These are phyloP conservation scores for Raffaelea albimanens DNA, from an alignment of 2,329 filamentous ascomycete genomes.

Conservation along the genomic window DNA sequence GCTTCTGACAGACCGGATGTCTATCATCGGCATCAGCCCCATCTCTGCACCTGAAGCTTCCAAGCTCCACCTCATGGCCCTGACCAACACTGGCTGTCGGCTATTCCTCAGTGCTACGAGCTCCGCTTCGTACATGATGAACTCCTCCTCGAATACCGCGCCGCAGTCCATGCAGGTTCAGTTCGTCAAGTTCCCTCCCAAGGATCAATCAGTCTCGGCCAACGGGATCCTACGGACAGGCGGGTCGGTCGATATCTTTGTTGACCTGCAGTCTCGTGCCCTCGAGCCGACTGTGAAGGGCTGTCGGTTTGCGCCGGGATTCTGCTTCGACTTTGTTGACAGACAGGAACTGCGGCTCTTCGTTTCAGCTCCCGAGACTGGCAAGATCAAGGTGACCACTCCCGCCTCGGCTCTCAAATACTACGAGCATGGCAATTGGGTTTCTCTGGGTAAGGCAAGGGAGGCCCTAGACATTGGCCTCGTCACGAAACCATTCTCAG, in stretches of 20 bases:
- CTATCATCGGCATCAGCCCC: slow-evolving; percentile 75
- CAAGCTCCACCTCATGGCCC: slow-evolving; percentile 80
- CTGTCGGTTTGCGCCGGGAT: slow-evolving; percentile 69
- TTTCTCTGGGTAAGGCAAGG: slow-evolving; percentile 56
- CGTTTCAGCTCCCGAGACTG: slow-evolving; percentile 78
- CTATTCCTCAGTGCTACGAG: slow-evolving; percentile 87
- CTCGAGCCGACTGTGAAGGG: slow-evolving; percentile 42
- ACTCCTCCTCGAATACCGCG: slow-evolving; percentile 46
- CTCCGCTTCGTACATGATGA: slow-evolving; percentile 57
- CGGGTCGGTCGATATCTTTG: slow-evolving; percentile 26
- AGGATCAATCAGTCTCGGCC: slow-evolving; percentile 22
- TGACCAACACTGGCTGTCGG: slow-evolving; percentile 82
- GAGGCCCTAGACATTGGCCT: slow-evolving; percentile 70
- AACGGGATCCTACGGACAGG: slow-evolving; percentile 6
- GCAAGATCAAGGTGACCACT: slow-evolving; percentile 60
- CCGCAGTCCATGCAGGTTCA: slow-evolving; percentile 97
- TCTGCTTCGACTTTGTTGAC: slow-evolving; percentile 74
- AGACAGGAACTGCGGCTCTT: slow-evolving; percentile 48
- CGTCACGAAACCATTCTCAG: slow-evolving; percentile 63
- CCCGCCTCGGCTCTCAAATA: slow-evolving; percentile 48
- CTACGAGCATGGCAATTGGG: slow-evolving; percentile 71
- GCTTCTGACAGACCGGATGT: slow-evolving; percentile 59
- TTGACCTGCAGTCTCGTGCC: slow-evolving; percentile 39
- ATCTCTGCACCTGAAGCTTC: slow-evolving; percentile 72
- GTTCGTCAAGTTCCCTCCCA: slow-evolving; percentile 87